Evolutionary conservation across 495 filamentous ascomycete genomes (phyloP).

Genomic region (Oleoguttula mirabilis): DNA sequence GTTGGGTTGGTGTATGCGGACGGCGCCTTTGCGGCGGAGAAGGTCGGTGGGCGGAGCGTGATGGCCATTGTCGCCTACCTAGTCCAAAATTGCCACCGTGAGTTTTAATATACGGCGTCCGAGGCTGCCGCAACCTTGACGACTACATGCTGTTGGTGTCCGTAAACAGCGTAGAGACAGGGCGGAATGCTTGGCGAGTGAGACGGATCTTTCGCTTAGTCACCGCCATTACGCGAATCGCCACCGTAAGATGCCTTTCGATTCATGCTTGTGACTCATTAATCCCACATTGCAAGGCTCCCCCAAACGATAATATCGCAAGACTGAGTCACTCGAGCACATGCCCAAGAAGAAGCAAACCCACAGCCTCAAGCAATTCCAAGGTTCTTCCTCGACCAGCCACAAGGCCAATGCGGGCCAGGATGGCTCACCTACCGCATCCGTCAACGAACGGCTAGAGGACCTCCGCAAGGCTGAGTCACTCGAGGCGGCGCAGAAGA

Average conservation of each 20-base stretch:
- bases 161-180: neutral
- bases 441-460: constrained; percentile 32
- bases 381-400: constrained; percentile 20
- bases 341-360: constrained; percentile 33
- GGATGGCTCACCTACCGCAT: constrained; percentile 5
- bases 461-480: constrained; percentile 29
- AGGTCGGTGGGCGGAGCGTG: constrained; percentile 18
- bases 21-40: constrained; percentile 14
- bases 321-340: neutral
- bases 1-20: constrained; percentile 36
- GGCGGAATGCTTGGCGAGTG: too few species aligned
- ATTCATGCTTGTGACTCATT: too few species aligned
- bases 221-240: too few species aligned
- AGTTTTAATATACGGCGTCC: neutral
- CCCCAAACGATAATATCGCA: too few species aligned
- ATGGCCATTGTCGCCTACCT: too few species aligned
- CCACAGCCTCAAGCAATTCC: constrained; percentile 20
- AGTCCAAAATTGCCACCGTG: too few species aligned
- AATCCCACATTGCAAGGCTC: too few species aligned
- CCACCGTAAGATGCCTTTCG: too few species aligned
- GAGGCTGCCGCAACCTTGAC: neutral
- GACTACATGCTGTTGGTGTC: constrained; percentile 3
- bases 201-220: too few species aligned
- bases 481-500: constrained; percentile 22
- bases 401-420: constrained; percentile 3